phyloP scores from a whole-genome alignment of 2,329 filamentous ascomycete species.

The Ustilaginoidea virens region DNA sequence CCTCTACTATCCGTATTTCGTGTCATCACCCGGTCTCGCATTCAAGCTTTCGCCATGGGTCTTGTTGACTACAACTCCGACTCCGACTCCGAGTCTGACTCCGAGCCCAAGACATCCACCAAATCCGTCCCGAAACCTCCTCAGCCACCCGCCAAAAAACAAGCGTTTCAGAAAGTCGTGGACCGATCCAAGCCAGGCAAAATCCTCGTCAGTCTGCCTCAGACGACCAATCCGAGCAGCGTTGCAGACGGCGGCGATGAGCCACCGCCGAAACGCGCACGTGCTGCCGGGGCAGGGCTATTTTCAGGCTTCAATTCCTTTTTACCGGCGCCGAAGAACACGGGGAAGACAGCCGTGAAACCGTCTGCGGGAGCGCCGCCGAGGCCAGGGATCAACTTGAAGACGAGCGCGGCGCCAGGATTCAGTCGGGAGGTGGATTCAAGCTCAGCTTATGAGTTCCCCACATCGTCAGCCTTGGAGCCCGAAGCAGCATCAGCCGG shows the following conservation, averaged over 20 bases:
- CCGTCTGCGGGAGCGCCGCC: constrained; percentile 14
- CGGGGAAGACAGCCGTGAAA: constrained; percentile 16
- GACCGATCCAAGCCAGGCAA: constrained; percentile 69
- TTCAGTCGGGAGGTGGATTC: constrained; percentile 64
- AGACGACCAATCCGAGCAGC: constrained; percentile 29
- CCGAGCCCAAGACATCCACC: constrained; percentile 26
- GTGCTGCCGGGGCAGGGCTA: constrained; percentile 38
- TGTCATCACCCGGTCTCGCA: too few species aligned
- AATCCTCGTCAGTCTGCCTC: constrained; percentile 66
- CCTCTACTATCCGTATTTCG: too few species aligned
- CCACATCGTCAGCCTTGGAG: background rate
- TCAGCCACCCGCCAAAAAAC: constrained; percentile 30
- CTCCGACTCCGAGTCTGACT: constrained; percentile 63
- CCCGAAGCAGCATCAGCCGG: background rate
- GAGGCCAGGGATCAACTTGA: constrained; percentile 43
- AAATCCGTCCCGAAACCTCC: constrained; percentile 16
- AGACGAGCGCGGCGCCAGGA: constrained; percentile 69
- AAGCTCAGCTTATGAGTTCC: too few species aligned
- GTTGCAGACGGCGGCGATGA: constrained; percentile 15
- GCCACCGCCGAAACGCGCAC: constrained; percentile 55
- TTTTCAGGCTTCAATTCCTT: constrained; percentile 79
- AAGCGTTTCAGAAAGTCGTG: constrained; percentile 67
- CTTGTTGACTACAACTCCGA: constrained; percentile 55
- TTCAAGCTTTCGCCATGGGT: too few species aligned
- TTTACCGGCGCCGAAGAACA: constrained; percentile 66